These are phyloP conservation scores for Oehlia diaphana DNA, from an alignment of 192 early-diverging fungal species.

Conservation along the genomic window DNA sequence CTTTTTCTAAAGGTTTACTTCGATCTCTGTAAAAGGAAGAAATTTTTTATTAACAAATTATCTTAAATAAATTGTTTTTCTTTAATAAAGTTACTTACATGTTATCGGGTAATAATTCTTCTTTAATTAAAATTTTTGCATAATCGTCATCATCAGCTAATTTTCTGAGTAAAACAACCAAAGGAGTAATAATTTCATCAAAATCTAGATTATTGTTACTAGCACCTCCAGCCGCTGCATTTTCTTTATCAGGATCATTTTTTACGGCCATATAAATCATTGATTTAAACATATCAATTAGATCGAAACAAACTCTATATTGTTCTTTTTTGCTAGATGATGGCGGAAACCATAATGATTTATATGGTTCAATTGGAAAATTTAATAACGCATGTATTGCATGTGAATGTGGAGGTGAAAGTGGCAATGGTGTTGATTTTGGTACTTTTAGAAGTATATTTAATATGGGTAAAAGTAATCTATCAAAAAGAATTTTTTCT, in stretches of 20 bases:
- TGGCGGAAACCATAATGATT: slow-evolving; percentile 36
- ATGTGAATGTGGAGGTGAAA: slow-evolving; percentile 75
- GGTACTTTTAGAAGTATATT: slow-evolving; percentile 42
- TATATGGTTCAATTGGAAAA: slow-evolving; percentile 41
- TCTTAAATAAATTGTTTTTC: background rate
- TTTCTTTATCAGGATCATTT: slow-evolving; percentile 43
- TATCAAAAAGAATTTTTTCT: slow-evolving; percentile 14
- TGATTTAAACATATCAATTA: slow-evolving; percentile 42
- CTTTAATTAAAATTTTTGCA: slow-evolving; percentile 43
- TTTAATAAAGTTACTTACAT: slow-evolving; percentile 49
- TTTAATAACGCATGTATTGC: slow-evolving; percentile 76
- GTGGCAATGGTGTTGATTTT: slow-evolving; percentile 44
- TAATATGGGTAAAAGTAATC: slow-evolving; percentile 46
- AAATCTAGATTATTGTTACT: slow-evolving; percentile 40
- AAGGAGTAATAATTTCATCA: slow-evolving; percentile 68
- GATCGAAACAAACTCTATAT: slow-evolving; percentile 30
- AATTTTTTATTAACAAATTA: background rate
- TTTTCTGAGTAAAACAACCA: slow-evolving; percentile 63
- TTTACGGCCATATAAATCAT: slow-evolving; percentile 32
- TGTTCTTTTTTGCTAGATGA: slow-evolving; percentile 26
- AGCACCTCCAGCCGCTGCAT: slow-evolving; percentile 28
- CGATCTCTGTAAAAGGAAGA: slow-evolving; percentile 60
- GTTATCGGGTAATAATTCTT: slow-evolving; percentile 61
- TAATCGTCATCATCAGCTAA: slow-evolving; percentile 53
- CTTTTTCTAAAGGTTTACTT: slow-evolving; percentile 65